Evolutionary conservation across 2,329 filamentous ascomycete species (phyloP).

Genomic region (Calonectria montana): DNA sequence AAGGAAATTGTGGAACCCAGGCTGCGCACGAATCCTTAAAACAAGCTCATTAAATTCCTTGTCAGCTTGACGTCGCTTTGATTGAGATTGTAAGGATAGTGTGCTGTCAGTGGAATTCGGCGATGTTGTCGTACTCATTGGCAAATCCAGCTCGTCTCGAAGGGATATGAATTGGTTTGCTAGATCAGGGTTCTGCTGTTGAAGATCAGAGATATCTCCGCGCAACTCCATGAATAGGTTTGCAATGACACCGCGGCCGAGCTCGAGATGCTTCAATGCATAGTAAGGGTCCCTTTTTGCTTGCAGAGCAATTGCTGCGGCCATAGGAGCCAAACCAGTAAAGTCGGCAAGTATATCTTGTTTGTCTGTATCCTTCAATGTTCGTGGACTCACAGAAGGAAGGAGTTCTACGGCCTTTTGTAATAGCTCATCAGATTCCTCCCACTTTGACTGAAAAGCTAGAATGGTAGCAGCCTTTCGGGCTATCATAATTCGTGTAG

Average conservation of each 20-base stretch:
- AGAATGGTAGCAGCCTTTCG: neutral
- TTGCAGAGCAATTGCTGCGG: neutral
- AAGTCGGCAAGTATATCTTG: neutral
- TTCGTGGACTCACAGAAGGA: neutral
- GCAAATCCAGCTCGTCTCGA: neutral
- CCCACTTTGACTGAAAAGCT: neutral
- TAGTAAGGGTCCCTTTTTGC: neutral
- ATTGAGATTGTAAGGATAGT: neutral
- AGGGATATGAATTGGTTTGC: neutral
- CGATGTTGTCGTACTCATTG: neutral
- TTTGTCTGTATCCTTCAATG: neutral
- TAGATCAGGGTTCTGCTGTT: neutral
- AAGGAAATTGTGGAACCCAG: neutral
- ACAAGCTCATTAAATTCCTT: neutral
- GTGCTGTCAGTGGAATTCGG: neutral
- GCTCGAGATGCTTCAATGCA: neutral
- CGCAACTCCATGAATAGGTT: neutral
- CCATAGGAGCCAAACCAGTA: neutral
- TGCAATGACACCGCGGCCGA: conserved; percentile 3
- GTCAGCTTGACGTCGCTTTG: neutral
- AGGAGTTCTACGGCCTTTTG: neutral
- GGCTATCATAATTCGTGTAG: neutral
- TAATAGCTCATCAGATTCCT: neutral
- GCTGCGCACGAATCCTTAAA: neutral
- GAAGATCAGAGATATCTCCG: neutral